A percentile compares a stretch with the other conserved stretches of the same genome.
phyloP scores from a whole-genome alignment of 441 rosid genomes.

The Croton setiger region DNA sequence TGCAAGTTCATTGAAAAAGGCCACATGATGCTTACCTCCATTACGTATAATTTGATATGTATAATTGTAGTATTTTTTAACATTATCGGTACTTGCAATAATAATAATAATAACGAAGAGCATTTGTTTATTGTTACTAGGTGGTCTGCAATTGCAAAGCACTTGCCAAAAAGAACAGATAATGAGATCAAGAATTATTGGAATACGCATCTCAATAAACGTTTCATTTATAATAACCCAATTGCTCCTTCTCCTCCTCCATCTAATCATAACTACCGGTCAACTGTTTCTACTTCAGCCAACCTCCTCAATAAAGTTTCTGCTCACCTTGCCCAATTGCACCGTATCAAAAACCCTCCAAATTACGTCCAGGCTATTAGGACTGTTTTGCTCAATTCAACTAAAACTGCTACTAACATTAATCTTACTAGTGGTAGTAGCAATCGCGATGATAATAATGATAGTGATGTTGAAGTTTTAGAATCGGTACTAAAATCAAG shows the following conservation, averaged over 20 bases:
- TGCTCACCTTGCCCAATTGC: not conserved
- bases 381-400: not conserved
- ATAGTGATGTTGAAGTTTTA: constrained; percentile 1
- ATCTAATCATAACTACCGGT: not conserved
- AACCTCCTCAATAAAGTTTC: not conserved
- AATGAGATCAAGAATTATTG: constrained; percentile 10
- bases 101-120: not conserved
- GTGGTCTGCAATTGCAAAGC: constrained; percentile 8
- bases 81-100: not conserved
- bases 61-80: too few species aligned
- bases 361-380: not conserved
- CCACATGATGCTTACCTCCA: too few species aligned
- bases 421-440: not conserved
- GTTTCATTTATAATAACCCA: not conserved
- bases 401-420: not conserved
- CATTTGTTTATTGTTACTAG: not conserved
- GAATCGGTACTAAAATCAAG: not conserved
- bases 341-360: not conserved
- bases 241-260: not conserved
- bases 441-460: not conserved
- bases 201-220: constrained; percentile 3
- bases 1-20: too few species aligned
- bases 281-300: not conserved
- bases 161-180: not conserved
- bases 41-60: too few species aligned